Evolutionary conservation across 305 asterid genomes (phyloP), one percentile per base, ranked within the genome.

Genomic region (Nicotiana rustica): DNA sequence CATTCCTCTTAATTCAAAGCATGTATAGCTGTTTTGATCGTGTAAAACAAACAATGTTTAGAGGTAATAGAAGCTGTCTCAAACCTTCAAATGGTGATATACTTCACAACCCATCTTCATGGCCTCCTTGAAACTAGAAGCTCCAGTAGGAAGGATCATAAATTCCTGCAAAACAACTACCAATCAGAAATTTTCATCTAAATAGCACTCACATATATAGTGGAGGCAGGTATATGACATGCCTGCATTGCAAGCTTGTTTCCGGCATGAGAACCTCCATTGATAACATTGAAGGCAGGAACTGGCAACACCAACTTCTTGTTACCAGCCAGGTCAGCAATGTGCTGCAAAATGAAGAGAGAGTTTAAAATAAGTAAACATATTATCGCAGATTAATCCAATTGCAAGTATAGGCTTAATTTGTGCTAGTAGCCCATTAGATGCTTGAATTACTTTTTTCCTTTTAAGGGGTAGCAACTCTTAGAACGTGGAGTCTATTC

Each of bases 31-130:
- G 17, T 41, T n/a, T 41, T 41, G 78, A 31, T 41, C 4, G 1
- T 18, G n/a, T 33, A 59, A 14, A 33, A 44, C 35, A 7, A 38
- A 57, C 0, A 60, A 10, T 47, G n/a, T 44, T 31, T 1, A 21
- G 35, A 65, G n/a, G 19, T n/a, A 47, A 61, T 57, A 33, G 61
- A 19, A 41, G 4, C 10, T 8, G 19, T 77, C 87, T 69, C 83
- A 9, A 52, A 90, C 98, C 97, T 96, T 96, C 92, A 94, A 86
- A 87, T 93, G 82, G 91, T 96, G 99, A 81, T 94, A 96, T 41
- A 94, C 98, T 93, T 96, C 99, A 7, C 93, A 98, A 13, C 98
- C 99, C 98, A 96, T 96, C 91, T 94, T 96, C 99, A 96, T 96
- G 84, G 99, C 96, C 86, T 96, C 98, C 89, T 91, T 90, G 86